A percentile compares a stretch with the other conserved stretches of the same genome.
Evolutionary conservation across 2,329 filamentous ascomycete species (phyloP).

Genomic region (Sphaceloma murrayae): DNA sequence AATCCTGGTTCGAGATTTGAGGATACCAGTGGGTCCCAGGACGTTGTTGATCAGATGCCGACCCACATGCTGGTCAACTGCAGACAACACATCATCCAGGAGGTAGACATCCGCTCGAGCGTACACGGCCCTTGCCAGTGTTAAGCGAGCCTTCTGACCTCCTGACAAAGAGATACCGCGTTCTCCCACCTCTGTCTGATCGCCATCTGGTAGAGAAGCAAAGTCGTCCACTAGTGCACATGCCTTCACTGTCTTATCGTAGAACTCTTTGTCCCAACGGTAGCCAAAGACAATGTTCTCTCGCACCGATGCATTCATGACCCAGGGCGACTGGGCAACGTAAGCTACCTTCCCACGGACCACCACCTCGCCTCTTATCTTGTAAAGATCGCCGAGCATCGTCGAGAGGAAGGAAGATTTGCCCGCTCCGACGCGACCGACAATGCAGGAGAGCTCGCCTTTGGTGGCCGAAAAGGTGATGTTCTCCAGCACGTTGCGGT

Average conservation of each 20-base stretch:
- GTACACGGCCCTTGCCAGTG: slow-evolving; percentile 87
- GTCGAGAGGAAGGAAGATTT: slow-evolving; percentile 89
- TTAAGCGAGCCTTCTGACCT: slow-evolving; percentile 89
- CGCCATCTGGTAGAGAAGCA: slow-evolving; percentile 81
- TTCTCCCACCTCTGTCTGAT: slow-evolving; percentile 93
- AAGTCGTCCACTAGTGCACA: slow-evolving; percentile 91
- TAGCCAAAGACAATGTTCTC: slow-evolving; percentile 98
- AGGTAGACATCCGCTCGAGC: slow-evolving; percentile 94
- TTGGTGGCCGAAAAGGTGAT: slow-evolving; percentile 86
- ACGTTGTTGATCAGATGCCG: slow-evolving; percentile 92
- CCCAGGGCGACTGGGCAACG: slow-evolving; percentile 87
- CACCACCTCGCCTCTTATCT: slow-evolving; percentile 71
- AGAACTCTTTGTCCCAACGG: slow-evolving; percentile 85
- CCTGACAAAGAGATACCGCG: slow-evolving; percentile 92
- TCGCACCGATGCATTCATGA: slow-evolving; percentile 94
- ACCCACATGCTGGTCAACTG: slow-evolving; percentile 96
- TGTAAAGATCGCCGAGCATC: slow-evolving; percentile 86
- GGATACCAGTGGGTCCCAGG: slow-evolving; percentile 71
- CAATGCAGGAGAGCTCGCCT: slow-evolving; percentile 84
- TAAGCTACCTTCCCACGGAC: slow-evolving; percentile 80
- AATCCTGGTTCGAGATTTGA: slow-evolving; percentile 79
- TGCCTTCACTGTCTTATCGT: slow-evolving; percentile 82
- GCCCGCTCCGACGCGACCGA: slow-evolving; percentile 86
- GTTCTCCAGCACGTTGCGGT: slow-evolving; percentile 58
- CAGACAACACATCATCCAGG: slow-evolving; percentile 86